phyloP scores from a whole-genome alignment of 179 eudicot genomes.

The Beta corolliflora region DNA sequence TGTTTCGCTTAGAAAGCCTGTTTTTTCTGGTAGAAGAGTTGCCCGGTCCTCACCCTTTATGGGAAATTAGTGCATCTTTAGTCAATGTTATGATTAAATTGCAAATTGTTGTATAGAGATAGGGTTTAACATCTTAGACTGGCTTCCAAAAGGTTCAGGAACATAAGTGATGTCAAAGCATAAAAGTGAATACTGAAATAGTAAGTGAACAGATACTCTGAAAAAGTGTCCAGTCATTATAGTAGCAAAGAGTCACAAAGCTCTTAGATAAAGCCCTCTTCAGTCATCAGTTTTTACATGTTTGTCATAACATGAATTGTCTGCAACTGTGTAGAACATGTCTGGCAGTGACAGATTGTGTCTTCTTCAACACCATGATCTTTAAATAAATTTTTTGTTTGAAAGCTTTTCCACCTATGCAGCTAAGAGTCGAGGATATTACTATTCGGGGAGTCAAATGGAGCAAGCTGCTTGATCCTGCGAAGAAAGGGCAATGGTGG shows the following conservation, averaged over 20 bases:
- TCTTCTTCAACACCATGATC: neutral
- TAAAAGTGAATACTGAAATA: neutral
- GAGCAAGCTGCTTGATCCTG: conserved; percentile 86
- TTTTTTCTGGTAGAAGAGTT: neutral
- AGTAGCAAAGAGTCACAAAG: neutral
- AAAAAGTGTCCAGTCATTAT: neutral
- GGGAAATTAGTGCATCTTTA: too few relatives aligned
- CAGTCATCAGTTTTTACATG: neutral
- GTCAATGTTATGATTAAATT: too few relatives aligned
- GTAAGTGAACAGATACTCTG: neutral
- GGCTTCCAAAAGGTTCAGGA: neutral
- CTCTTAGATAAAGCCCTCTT: neutral
- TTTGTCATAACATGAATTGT: neutral
- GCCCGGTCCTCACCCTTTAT: neutral
- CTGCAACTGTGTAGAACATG: neutral
- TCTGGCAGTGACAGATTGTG: neutral
- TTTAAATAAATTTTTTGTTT: neutral
- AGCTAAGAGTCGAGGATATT: conserved; percentile 76
- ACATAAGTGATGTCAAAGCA: too few relatives aligned
- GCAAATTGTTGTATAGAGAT: too few relatives aligned
- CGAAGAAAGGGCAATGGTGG: conserved; percentile 99
- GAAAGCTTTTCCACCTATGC: conserved; percentile 15
- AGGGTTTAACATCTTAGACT: neutral
- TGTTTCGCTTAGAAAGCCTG: neutral
- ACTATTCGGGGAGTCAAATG: conserved; percentile 71